A percentile compares a stretch with the other conserved stretches of the same genome.
These are phyloP conservation scores for Cladophialophora immunda DNA, from an alignment of 2,329 filamentous ascomycete genomes.

Conservation along the genomic window DNA sequence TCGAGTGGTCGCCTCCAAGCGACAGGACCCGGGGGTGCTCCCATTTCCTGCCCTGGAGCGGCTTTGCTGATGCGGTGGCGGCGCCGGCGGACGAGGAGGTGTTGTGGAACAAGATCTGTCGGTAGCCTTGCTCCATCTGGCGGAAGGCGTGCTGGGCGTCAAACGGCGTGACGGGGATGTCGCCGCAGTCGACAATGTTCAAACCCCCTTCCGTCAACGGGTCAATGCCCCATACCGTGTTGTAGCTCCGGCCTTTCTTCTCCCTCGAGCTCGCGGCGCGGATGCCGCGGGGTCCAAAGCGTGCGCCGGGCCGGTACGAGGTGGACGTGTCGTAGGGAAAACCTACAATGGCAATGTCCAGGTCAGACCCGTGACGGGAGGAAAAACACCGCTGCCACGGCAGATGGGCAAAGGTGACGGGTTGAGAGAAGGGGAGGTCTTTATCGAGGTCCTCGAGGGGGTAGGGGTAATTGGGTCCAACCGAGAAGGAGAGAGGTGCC, in stretches of 20 bases:
- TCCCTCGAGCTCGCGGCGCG: constrained; percentile 44
- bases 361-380: constrained; percentile 34
- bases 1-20: constrained; percentile 60
- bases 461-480: constrained; percentile 41
- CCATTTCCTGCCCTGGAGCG: constrained; percentile 64
- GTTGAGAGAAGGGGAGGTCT: constrained; percentile 45
- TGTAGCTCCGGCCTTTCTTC: constrained; percentile 44
- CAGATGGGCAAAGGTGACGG: constrained; percentile 44
- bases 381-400: constrained; percentile 44
- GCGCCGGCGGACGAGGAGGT: constrained; percentile 70
- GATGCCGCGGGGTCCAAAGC: constrained; percentile 47
- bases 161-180: constrained; percentile 86
- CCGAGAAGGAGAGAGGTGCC: constrained; percentile 20
- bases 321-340: constrained; percentile 48
- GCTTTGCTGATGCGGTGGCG: constrained; percentile 38
- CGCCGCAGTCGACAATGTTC: constrained; percentile 81
- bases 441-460: constrained; percentile 44
- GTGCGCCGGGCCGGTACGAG: constrained; percentile 45
- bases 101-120: constrained; percentile 73
- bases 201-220: constrained; percentile 39
- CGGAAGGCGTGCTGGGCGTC: constrained; percentile 82
- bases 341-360: constrained; percentile 47
- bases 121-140: constrained; percentile 87
- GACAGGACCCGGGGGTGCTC: constrained; percentile 79
- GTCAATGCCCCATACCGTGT: constrained; percentile 43